Conservation (phyloP, 371 early-diverging fungal species). For the Mucor mucedo region DNA sequence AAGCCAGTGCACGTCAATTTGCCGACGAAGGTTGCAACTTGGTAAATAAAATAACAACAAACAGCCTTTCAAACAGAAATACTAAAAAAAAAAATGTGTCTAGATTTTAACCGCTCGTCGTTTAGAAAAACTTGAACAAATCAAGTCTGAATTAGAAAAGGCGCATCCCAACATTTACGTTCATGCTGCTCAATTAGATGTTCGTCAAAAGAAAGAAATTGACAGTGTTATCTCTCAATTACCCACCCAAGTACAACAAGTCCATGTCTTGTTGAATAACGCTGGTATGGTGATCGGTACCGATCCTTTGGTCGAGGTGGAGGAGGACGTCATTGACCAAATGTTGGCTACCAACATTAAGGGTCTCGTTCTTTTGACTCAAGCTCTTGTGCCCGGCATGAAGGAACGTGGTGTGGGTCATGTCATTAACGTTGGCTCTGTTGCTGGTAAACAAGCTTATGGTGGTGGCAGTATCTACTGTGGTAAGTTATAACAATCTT, state of each 20-base stretch:
- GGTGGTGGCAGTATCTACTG: constrained; percentile 88
- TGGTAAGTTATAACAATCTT: constrained; percentile 26
- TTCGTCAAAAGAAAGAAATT: constrained; percentile 67
- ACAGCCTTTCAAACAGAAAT: not conserved
- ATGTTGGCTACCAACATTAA: constrained; percentile 94
- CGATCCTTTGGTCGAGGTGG: constrained; percentile 72
- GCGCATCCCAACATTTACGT: constrained; percentile 63
- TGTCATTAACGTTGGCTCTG: constrained; percentile 89
- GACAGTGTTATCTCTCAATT: constrained; percentile 58
- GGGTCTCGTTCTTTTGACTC: constrained; percentile 80
- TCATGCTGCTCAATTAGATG: constrained; percentile 75
- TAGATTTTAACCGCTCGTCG: constrained; percentile 85
- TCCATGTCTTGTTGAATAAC: constrained; percentile 83
- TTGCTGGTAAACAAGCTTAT: constrained; percentile 78
- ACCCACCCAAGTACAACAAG: constrained; percentile 56
- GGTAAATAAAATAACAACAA: constrained; percentile 36
- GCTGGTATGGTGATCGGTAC: constrained; percentile 83
- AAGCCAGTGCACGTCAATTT: constrained; percentile 85
- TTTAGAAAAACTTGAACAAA: constrained; percentile 63
- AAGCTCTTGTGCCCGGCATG: constrained; percentile 87
- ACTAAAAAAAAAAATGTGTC: not conserved
- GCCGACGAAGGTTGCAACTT: constrained; percentile 83
- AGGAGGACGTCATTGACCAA: constrained; percentile 70
- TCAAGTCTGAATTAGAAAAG: constrained; percentile 59
- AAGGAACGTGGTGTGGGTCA: constrained; percentile 75